Conservation (phyloP, 495 filamentous ascomycete genomes). For the Penicillium flavigenum region DNA sequence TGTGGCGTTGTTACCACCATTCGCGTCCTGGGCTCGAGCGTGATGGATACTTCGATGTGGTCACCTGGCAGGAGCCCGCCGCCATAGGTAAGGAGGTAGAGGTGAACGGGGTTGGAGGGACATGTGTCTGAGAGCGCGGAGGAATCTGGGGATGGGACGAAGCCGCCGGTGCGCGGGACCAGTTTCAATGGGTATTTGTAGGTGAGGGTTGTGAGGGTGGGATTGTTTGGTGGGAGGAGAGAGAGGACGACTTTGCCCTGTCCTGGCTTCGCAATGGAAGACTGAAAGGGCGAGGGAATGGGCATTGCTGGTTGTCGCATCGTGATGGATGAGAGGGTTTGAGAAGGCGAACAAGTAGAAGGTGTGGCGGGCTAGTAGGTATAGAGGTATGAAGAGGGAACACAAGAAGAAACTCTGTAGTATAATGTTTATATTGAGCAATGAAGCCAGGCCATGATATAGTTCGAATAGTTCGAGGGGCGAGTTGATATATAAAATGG, state of each 20-base stretch:
- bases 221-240: constrained; percentile 67
- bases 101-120: constrained; percentile 50
- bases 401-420: background rate
- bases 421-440: background rate
- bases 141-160: constrained; percentile 31
- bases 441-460: background rate
- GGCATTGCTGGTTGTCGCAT: constrained; percentile 40
- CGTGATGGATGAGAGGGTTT: constrained; percentile 6
- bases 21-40: constrained; percentile 60
- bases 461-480: constrained; percentile 1
- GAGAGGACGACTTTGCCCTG: constrained; percentile 73
- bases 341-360: background rate
- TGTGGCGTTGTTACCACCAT: constrained; percentile 83
- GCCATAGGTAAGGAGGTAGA: constrained; percentile 92
- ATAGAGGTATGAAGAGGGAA: background rate
- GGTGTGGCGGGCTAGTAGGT: background rate
- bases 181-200: constrained; percentile 97
- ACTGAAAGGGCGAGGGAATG: constrained; percentile 61
- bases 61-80: constrained; percentile 90
- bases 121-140: constrained; percentile 28
- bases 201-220: constrained; percentile 69
- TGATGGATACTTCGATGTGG: constrained; percentile 68
- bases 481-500: constrained; percentile 11
- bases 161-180: constrained; percentile 61
- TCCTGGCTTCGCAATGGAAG: constrained; percentile 69